A percentile compares a stretch with the other conserved stretches of the same genome.
Conservation (phyloP, 768 basidiomycete genomes). For the Panellus pusillus region DNA sequence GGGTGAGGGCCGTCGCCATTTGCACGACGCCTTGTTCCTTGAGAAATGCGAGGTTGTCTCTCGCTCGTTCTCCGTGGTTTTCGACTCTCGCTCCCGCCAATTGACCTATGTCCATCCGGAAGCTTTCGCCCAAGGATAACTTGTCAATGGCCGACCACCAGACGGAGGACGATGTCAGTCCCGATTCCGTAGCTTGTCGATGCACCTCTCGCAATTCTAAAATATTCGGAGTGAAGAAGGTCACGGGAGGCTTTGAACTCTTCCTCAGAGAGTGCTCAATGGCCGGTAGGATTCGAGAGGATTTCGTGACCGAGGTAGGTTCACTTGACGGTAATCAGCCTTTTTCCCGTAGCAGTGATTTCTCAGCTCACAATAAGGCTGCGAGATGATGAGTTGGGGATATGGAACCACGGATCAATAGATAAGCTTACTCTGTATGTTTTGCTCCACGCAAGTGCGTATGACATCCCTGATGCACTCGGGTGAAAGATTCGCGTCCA, state of each 20-base stretch:
- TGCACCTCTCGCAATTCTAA: constrained; percentile 71
- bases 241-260: constrained; percentile 45
- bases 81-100: constrained; percentile 50
- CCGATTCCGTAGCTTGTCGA: constrained; percentile 31
- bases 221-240: constrained; percentile 83
- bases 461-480: constrained; percentile 53
- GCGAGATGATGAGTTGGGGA: constrained; percentile 2
- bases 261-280: constrained; percentile 39
- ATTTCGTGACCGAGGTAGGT: constrained; percentile 90
- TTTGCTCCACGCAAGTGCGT: constrained; percentile 44
- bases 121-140: constrained; percentile 65
- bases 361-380: constrained; percentile 73
- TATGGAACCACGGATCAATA: not conserved
- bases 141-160: constrained; percentile 72
- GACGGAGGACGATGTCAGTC: constrained; percentile 49
- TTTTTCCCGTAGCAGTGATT: not conserved
- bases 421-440: constrained; percentile 44
- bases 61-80: constrained; percentile 31
- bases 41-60: constrained; percentile 61
- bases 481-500: constrained; percentile 76
- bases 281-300: constrained; percentile 66
- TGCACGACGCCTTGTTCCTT: constrained; percentile 71
- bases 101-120: constrained; percentile 63
- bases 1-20: constrained; percentile 80
- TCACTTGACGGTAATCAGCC: constrained; percentile 53